Conservation (phyloP, 371 early-diverging fungal species). For the Syncephalastrum sp. region DNA sequence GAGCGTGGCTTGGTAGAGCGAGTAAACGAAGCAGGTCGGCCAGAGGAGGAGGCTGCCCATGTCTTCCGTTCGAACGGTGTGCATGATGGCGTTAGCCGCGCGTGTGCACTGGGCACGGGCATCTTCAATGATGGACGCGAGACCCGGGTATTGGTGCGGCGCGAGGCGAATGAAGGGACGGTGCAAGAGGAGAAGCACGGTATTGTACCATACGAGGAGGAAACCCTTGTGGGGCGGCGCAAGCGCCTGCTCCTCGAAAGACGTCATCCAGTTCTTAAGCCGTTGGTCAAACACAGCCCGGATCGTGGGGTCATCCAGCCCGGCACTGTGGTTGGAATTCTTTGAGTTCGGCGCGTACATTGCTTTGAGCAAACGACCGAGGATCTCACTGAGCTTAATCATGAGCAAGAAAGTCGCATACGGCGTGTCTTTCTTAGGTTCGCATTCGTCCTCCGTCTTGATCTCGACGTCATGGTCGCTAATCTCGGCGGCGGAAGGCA, state of each 20-base stretch:
- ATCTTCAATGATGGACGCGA: constrained; percentile 29
- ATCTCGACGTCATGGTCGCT: constrained; percentile 9
- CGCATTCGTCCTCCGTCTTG: background rate
- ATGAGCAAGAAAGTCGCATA: constrained; percentile 34
- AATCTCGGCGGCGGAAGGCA: constrained; percentile 38
- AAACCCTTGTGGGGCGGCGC: constrained; percentile 29
- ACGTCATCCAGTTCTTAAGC: constrained; percentile 38
- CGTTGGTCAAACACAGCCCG: constrained; percentile 42
- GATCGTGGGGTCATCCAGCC: constrained; percentile 44
- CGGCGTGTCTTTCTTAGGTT: constrained; percentile 12
- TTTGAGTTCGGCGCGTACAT: constrained; percentile 48
- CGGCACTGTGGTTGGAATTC: constrained; percentile 34
- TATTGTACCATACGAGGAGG: constrained; percentile 53
- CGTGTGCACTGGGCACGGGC: constrained; percentile 32
- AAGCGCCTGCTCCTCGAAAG: constrained; percentile 16
- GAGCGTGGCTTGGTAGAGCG: constrained; percentile 45
- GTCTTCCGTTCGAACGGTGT: constrained; percentile 22
- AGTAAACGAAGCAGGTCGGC: constrained; percentile 48
- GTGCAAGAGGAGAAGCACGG: constrained; percentile 51
- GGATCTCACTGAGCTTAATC: constrained; percentile 44
- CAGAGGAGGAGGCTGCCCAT: constrained; percentile 30
- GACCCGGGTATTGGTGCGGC: constrained; percentile 13
- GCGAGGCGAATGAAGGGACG: constrained; percentile 49
- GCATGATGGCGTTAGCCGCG: constrained; percentile 29
- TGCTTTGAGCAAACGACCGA: constrained; percentile 43